Base-by-base conservation (phyloP, 1,139 yeast genomes). In the Candida sanyaensis region DNA sequence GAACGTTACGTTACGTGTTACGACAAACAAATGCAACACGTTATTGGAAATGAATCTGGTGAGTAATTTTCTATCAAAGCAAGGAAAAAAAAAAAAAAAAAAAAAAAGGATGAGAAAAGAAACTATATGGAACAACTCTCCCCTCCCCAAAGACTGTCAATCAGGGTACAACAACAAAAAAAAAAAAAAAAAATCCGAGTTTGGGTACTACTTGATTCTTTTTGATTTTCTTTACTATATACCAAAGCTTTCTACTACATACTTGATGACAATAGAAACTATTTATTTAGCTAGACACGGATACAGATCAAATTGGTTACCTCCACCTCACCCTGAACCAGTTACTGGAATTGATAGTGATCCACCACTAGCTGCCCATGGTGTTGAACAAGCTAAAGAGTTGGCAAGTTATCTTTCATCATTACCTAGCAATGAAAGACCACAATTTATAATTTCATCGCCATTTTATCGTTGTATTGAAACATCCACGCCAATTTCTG, bases 381-480 rank as follows among this genome's bases (percentile, higher is more conserved):
- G 96, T 2, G 81, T 78, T 1, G 86, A 82, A 7, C 96, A 89
- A 64, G 93, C 96, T 1, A 74, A 77, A 47, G 90, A 89, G 59
- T 69, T 89, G 47, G 92, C 88, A 0, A 76, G 69, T 23, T 82
- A 77, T 58, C 53, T 82, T 13, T 50, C 56, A 2, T 53, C 66
- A 1, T 61, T 81, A 17, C 69, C 72, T 0, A 52, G 58, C 2
- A 67, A 71, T 4, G 79, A 82, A 24, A 75, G 72, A 46, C 88
- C 92, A 1, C 83, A 84, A 51, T 69, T 84, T 44, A 77, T 89
- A 24, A 72, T 87, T 56, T 71, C 86, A 1, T 89, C 97, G 2
- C 98, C 98, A 0, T 92, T 90, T 64, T 91, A 89, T 64, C 72
- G 98, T 51, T 93, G 98, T 64, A 73, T 92, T 12, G 92, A 93